Base-by-base conservation (phyloP, 2,329 filamentous ascomycete genomes). In the Hypoxylon sp. region DNA sequence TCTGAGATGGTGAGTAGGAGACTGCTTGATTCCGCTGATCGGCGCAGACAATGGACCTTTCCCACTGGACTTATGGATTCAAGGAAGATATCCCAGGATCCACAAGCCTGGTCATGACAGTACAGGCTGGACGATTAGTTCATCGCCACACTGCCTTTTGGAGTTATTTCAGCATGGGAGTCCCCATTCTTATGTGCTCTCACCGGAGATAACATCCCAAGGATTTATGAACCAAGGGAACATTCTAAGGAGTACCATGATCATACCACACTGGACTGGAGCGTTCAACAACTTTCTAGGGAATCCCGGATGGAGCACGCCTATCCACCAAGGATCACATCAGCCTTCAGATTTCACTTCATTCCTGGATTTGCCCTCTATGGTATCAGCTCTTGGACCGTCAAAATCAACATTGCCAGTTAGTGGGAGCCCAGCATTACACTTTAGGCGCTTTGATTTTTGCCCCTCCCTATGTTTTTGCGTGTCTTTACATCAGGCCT, bases 21-120 rank as follows among this genome's bases (percentile, higher is more conserved):
- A 69, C 46, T 38, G 48, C 48, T 62, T 41, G 60, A 64, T 51
- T 41, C 62, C 60, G 36, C 69, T 68, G 65, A 69, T 68, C 21
- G 25, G 36, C 52, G 23, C 59, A 68, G 59, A 46, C 58, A 14
- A 60, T 59, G 41, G 57, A 45, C 25, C 25, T 53, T 23, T 53
- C 13, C n/a, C 32, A 34, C 17, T 46, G 58, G 59, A 57, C 21
- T 46, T 45, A 32, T 63, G 60, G 59, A 62, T 55, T 57, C 52
- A 56, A 50, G 49, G 55, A 51, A 50, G 2, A 32, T 11, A 34
- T 46, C 10, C 41, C 14, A 10, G 34, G 43, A 46, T 17, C 32
- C 41, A 19, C 19, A 30, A 38, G 63, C 59, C 59, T 69, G 51
- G 60, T 69, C 51, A 55, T 64, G 67, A 61, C 63, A 69, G 63